phyloP scores from a whole-genome alignment of 2,329 filamentous ascomycete genomes.

The Trichoderma sp. region DNA sequence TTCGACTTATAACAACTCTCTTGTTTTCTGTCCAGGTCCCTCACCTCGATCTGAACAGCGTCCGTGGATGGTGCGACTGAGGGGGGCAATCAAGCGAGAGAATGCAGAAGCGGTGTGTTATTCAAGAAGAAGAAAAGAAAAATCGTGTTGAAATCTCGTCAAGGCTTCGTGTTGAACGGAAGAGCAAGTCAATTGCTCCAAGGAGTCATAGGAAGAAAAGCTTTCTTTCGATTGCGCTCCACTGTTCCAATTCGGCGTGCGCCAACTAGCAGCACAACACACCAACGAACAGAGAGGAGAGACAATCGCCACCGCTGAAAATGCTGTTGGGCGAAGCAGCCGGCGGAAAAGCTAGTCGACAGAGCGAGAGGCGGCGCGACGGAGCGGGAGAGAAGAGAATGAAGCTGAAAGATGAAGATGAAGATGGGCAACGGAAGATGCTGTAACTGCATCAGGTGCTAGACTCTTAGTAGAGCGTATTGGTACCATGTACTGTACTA shows the following conservation, averaged over 20 bases:
- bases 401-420: slow-evolving; percentile 1
- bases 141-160: background rate
- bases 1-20: background rate
- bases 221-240: background rate
- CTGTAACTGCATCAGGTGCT: background rate
- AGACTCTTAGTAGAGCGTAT: background rate
- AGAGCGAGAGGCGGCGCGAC: background rate
- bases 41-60: background rate
- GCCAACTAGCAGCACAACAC: background rate
- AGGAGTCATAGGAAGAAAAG: background rate
- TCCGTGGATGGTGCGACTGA: background rate
- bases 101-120: background rate
- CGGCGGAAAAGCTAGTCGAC: background rate
- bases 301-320: background rate
- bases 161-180: background rate
- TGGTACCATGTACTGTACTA: too few relatives aligned
- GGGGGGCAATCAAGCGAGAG: too few relatives aligned
- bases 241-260: background rate
- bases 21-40: background rate
- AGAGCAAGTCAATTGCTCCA: background rate
- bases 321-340: background rate
- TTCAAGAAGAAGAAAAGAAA: background rate
- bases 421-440: background rate
- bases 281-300: background rate
- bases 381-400: background rate